phyloP scores from a whole-genome alignment of 2,329 filamentous ascomycete genomes.

The Fusarium sp. region DNA sequence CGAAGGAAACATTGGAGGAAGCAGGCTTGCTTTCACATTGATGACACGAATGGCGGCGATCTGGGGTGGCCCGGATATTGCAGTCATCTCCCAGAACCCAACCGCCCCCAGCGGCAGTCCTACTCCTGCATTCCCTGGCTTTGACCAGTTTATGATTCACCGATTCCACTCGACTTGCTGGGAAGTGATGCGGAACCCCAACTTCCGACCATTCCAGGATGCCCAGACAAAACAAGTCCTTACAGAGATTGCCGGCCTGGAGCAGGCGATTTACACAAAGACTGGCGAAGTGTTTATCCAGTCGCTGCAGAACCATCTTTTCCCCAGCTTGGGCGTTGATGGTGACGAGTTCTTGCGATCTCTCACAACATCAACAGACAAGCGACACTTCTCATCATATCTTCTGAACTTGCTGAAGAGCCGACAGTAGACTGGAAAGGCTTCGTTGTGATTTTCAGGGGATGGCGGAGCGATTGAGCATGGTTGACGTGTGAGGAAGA shows the following conservation, averaged over 20 bases:
- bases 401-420: slow-evolving; percentile 67
- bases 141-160: slow-evolving; percentile 89
- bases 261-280: slow-evolving; percentile 91
- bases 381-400: slow-evolving; percentile 72
- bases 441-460: slow-evolving; percentile 4
- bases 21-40: slow-evolving; percentile 81
- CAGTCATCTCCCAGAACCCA: slow-evolving; percentile 65
- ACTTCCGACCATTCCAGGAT: slow-evolving; percentile 82
- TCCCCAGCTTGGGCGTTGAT: slow-evolving; percentile 72
- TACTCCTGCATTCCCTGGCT: slow-evolving; percentile 78
- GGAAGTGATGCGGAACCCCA: slow-evolving; percentile 82
- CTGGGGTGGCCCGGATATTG: slow-evolving; percentile 89
- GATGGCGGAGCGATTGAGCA: slow-evolving; percentile 8
- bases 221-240: slow-evolving; percentile 90
- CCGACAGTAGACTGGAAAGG: slow-evolving; percentile 44
- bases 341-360: slow-evolving; percentile 68
- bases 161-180: slow-evolving; percentile 91
- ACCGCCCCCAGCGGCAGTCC: slow-evolving; percentile 61
- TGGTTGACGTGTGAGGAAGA: background rate
- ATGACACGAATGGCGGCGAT: slow-evolving; percentile 84
- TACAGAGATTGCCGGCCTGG: slow-evolving; percentile 85
- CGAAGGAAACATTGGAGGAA: slow-evolving; percentile 69
- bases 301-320: slow-evolving; percentile 71
- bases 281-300: slow-evolving; percentile 84
- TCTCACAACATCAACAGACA: slow-evolving; percentile 68